These are phyloP conservation scores for Phlegmacium glaucopus DNA, from an alignment of 768 basidiomycete species.

Conservation along the genomic window DNA sequence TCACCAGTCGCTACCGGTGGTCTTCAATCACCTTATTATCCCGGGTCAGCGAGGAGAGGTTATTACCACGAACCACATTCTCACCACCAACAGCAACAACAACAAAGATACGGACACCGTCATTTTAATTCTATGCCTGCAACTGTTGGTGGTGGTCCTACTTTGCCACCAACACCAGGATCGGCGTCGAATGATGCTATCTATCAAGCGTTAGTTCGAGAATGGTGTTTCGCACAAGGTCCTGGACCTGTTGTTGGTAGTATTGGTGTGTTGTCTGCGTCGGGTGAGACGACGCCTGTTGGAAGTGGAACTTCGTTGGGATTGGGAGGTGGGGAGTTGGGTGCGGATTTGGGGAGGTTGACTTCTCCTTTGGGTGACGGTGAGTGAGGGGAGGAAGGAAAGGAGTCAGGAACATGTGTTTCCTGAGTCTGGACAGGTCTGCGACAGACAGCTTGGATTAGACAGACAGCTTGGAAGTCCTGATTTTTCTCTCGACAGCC, in stretches of 20 bases:
- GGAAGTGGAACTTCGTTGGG: not conserved
- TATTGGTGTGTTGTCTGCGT: not conserved
- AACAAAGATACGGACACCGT: too few relatives aligned
- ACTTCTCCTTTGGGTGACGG: not conserved
- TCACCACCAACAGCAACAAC: too few relatives aligned
- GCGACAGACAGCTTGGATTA: too few relatives aligned
- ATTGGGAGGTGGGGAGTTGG: not conserved
- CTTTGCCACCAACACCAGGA: not conserved
- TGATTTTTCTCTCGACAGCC: too few relatives aligned
- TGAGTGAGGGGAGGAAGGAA: not conserved
- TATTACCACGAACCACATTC: too few relatives aligned
- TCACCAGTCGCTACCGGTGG: not conserved
- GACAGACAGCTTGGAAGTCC: too few relatives aligned
- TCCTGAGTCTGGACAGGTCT: too few relatives aligned
- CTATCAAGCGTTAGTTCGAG: constrained; percentile 59
- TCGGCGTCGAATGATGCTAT: constrained; percentile 24
- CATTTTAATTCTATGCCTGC: not conserved
- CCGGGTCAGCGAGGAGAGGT: too few relatives aligned
- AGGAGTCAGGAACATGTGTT: too few relatives aligned
- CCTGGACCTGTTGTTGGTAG: constrained; percentile 18
- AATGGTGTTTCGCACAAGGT: constrained; percentile 69
- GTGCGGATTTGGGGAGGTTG: too few relatives aligned
- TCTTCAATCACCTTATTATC: too few relatives aligned
- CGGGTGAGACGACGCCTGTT: not conserved
- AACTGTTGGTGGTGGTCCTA: not conserved